These are phyloP conservation scores for Wickerhamomyces alni DNA, from an alignment of 805 yeast genomes.

Conservation along the genomic window DNA sequence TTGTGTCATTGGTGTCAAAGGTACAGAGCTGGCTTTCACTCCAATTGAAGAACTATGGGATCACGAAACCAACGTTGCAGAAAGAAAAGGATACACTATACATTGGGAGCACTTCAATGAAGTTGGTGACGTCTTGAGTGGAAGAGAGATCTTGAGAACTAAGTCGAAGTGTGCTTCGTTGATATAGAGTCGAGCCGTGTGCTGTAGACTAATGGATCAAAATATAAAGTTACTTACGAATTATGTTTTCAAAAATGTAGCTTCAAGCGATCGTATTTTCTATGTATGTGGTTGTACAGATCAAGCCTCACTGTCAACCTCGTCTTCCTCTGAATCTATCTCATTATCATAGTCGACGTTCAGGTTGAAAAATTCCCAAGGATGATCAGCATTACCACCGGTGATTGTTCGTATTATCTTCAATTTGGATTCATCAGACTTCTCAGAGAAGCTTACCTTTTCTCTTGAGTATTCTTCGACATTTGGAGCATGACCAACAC, in stretches of 20 bases:
- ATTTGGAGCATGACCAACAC: slow-evolving; percentile 69
- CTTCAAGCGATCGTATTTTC: too few species aligned
- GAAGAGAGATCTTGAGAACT: slow-evolving; percentile 46
- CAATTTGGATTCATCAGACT: slow-evolving; percentile 39
- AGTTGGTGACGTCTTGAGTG: slow-evolving; percentile 62
- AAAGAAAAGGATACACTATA: slow-evolving; percentile 56
- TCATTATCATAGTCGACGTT: slow-evolving; percentile 4
- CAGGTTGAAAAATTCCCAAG: slow-evolving; percentile 23
- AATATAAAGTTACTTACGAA: too few species aligned
- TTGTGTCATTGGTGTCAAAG: slow-evolving; percentile 63
- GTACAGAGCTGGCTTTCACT: slow-evolving; percentile 50
- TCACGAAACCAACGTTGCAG: slow-evolving; percentile 46
- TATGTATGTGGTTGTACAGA: too few species aligned
- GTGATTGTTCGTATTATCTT: slow-evolving; percentile 52
- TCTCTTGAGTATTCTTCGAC: slow-evolving; percentile 43
- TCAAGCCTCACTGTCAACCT: not conserved
- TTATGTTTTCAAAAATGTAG: too few species aligned
- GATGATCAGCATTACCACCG: slow-evolving; percentile 36
- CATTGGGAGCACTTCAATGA: slow-evolving; percentile 59
- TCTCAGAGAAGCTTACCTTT: slow-evolving; percentile 38
- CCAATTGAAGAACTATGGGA: slow-evolving; percentile 48
- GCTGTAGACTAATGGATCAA: too few species aligned
- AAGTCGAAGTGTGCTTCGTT: slow-evolving; percentile 14
- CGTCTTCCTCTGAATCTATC: not conserved
- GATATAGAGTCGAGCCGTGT: too few species aligned